Evolutionary conservation across 805 yeast species (phyloP), one percentile per base, ranked within the genome.

Genomic region (Torulaspora quercuum): DNA sequence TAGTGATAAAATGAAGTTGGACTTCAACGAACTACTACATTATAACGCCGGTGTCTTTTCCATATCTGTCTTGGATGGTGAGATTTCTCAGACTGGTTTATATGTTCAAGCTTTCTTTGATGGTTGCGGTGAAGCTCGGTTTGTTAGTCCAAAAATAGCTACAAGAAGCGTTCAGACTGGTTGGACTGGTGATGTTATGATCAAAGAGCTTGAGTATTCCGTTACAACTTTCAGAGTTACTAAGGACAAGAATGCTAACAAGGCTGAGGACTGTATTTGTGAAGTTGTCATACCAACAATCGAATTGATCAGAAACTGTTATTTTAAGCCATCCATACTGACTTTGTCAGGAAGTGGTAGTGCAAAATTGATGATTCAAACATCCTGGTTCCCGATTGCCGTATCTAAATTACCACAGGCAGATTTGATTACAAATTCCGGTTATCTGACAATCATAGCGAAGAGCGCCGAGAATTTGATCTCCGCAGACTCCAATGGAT

Each of bases 401-500:
- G 68, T 72, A 36, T 55, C 73, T 24, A 65, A 67, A 19, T 64
- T 90, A 29, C 95, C 95, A 37, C 75, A 77, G 11, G 70, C 74
- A 24, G 98, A 92, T 62, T 69, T 82, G 27, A 75, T 80, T 45
- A 73, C 80, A 32, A 82, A 87, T 59, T 70, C 78, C 40, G 98
- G 98, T 58, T 67, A 65, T 18, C 61, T 90, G 48, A 70, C 69
- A 14, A 70, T 88, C 22, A 76, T 72, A 19, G 69, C 85, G 4
- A 47, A 79, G 29, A 68, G 70, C 32, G 97, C 92, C 3, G 71
- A 71, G 10, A 75, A 75, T 34, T 70, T 92, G 41, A 76, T 82
- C 25, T 73, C 95, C 9, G 94, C 89, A n/a, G 99, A 92, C 63
- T 69, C 84, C 19, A 82, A 81, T 50, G 97, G 97, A 33, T 82